Conservation (phyloP, 2,329 filamentous ascomycete species). For the Sclerotinia glacialis region DNA sequence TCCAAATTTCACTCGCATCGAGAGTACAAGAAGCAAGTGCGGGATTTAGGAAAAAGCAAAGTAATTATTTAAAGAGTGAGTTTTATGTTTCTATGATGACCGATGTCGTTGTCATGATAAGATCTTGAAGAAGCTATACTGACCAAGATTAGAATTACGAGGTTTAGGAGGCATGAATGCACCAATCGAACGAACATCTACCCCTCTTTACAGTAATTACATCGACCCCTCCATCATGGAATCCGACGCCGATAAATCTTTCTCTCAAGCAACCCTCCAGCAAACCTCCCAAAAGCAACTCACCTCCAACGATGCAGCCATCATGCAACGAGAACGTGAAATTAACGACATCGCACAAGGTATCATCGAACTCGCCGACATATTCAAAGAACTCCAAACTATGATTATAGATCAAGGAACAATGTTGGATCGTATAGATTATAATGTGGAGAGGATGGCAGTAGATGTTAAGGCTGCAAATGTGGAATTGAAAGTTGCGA, state of each 20-base stretch:
- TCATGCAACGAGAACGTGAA: constrained; percentile 89
- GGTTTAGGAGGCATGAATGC: constrained; percentile 63
- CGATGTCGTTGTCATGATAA: neutral
- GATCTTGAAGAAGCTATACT: constrained; percentile 18
- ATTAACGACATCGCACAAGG: constrained; percentile 98
- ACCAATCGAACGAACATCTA: constrained; percentile 53
- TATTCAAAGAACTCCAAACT: constrained; percentile 91
- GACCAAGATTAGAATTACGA: constrained; percentile 59
- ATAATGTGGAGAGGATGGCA: constrained; percentile 96
- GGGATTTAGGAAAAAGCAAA: constrained; percentile 94
- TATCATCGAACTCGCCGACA: constrained; percentile 93
- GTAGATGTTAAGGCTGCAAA: constrained; percentile 89
- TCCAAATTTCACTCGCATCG: constrained; percentile 85
- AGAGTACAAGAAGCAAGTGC: constrained; percentile 90
- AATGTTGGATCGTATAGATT: constrained; percentile 92
- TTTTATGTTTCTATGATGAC: neutral
- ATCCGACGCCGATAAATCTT: constrained; percentile 88
- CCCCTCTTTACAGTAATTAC: constrained; percentile 56
- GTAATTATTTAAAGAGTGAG: constrained; percentile 88
- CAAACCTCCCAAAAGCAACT: constrained; percentile 65
- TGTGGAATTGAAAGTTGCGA: constrained; percentile 85
- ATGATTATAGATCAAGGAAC: constrained; percentile 95
- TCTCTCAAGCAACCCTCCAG: constrained; percentile 84
- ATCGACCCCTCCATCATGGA: constrained; percentile 86
- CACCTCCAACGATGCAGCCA: constrained; percentile 76